Evolutionary conservation across 2,329 filamentous ascomycete genomes (phyloP).

Genomic region (Curvularia hawaiiensis): DNA sequence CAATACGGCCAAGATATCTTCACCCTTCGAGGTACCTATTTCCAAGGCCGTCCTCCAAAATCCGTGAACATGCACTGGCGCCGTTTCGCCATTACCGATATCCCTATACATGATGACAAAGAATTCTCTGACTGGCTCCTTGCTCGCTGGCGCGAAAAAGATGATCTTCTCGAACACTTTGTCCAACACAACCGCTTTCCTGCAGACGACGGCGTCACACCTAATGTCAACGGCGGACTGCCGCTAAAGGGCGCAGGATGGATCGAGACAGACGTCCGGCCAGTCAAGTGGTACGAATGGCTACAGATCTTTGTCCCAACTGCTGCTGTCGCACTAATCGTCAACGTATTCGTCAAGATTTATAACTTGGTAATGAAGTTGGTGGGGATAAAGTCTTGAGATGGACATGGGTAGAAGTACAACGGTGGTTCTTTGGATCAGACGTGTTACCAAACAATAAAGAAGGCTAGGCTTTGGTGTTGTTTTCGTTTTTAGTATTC

Average conservation of each 20-base stretch:
- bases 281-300: conserved; percentile 48
- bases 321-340: conserved; percentile 43
- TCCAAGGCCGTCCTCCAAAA: conserved; percentile 86
- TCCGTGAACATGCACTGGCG: conserved; percentile 98
- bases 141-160: conserved; percentile 89
- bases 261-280: conserved; percentile 55
- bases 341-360: conserved; percentile 38
- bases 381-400: conserved; percentile 14
- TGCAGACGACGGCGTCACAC: conserved; percentile 54
- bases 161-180: conserved; percentile 82
- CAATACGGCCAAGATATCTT: conserved; percentile 87
- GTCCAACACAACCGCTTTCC: conserved; percentile 78
- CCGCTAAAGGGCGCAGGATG: conserved; percentile 46
- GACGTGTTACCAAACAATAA: background rate
- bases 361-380: conserved; percentile 28
- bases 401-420: background rate
- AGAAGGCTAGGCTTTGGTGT: background rate
- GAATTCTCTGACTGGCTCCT: conserved; percentile 83
- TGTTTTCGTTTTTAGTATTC: background rate
- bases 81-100: conserved; percentile 77
- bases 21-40: conserved; percentile 82
- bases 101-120: conserved; percentile 75
- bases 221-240: conserved; percentile 23
- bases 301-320: conserved; percentile 52
- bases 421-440: background rate